Evolutionary conservation across 2,329 filamentous ascomycete genomes (phyloP).

Genomic region (Colletotrichum sp.): DNA sequence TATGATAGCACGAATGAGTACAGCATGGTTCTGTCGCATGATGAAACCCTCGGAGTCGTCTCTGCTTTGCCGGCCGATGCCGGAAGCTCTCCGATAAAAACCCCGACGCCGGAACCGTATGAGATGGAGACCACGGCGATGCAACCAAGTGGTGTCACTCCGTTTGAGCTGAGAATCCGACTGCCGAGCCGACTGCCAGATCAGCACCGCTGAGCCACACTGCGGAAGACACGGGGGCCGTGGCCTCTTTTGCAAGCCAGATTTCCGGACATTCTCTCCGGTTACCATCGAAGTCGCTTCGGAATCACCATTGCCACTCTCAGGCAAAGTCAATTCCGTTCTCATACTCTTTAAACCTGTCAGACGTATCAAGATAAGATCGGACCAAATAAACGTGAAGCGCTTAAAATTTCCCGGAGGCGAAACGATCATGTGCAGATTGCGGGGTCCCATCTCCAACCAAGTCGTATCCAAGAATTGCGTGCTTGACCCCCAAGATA

Average conservation of each 20-base stretch:
- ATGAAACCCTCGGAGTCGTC: not conserved
- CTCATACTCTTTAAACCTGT: not conserved
- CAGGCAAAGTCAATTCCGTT: not conserved
- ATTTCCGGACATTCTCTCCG: not conserved
- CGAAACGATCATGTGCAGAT: not conserved
- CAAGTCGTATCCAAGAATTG: conserved; percentile 9
- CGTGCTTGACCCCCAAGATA: conserved; percentile 15
- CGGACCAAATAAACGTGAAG: not conserved
- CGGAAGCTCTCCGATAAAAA: not conserved
- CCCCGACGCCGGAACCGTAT: not conserved
- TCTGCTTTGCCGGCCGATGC: not conserved
- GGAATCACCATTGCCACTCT: not conserved
- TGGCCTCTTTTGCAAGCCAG: not conserved
- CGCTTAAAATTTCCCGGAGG: not conserved
- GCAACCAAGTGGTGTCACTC: not conserved
- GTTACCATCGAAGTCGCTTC: not conserved
- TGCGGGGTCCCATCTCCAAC: conserved; percentile 3
- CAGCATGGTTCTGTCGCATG: not conserved
- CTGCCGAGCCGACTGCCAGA: not conserved
- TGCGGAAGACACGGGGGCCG: not conserved
- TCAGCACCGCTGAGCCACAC: not conserved
- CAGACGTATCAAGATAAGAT: not conserved
- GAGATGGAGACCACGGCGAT: not conserved
- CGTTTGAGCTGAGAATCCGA: not conserved
- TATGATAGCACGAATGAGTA: not conserved